Evolutionary conservation across 2,329 filamentous ascomycete genomes (phyloP).

Genomic region (Stemphylium lycopersici): DNA sequence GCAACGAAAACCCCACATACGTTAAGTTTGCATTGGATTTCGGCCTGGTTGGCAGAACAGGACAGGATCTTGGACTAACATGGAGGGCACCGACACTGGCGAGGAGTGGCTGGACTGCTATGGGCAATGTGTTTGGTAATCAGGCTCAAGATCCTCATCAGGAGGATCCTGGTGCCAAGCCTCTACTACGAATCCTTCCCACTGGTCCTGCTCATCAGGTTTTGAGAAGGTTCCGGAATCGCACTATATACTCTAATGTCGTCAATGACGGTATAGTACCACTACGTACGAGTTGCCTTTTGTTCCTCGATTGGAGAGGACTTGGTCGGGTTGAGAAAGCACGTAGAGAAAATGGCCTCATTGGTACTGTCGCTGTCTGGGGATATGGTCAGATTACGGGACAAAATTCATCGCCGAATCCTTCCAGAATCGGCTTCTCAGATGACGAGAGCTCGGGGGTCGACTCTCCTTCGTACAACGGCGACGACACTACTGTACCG

Average conservation of each 20-base stretch:
- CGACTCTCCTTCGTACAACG: constrained; percentile 41
- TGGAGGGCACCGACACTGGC: constrained; percentile 90
- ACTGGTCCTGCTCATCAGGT: constrained; percentile 90
- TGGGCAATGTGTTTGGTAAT: constrained; percentile 80
- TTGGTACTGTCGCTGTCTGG: constrained; percentile 91
- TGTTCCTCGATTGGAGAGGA: constrained; percentile 97
- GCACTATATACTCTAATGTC: constrained; percentile 94
- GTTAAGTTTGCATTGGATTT: constrained; percentile 97
- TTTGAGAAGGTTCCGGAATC: constrained; percentile 83
- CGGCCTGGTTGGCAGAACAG: constrained; percentile 92
- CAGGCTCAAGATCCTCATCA: constrained; percentile 60
- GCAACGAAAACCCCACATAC: constrained; percentile 97
- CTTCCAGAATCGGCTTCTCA: constrained; percentile 47
- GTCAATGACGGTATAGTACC: constrained; percentile 98
- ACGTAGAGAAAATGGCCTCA: constrained; percentile 84
- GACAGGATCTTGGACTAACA: constrained; percentile 90
- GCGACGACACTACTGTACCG: constrained; percentile 64
- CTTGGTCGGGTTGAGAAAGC: constrained; percentile 94
- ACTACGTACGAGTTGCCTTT: constrained; percentile 88
- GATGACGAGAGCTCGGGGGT: constrained; percentile 37
- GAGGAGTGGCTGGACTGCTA: constrained; percentile 83
- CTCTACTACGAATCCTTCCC: constrained; percentile 83
- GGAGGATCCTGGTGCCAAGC: constrained; percentile 81
- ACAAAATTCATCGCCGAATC: constrained; percentile 66
- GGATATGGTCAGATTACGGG: constrained; percentile 92